Evolutionary conservation across 345 rosid genomes (phyloP).

Genomic region (Eutrema yunnanense): DNA sequence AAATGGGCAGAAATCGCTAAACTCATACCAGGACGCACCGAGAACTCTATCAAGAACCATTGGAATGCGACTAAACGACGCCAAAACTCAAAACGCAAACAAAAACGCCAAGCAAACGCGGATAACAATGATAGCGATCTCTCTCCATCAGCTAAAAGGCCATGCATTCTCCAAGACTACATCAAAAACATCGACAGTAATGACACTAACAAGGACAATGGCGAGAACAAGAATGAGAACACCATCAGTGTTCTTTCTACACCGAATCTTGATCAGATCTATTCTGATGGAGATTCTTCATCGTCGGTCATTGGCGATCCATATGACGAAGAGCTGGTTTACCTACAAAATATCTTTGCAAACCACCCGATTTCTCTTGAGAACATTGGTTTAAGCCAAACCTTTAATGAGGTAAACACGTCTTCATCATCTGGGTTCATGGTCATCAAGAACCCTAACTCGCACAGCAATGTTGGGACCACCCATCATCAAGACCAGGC

Average conservation of each 20-base stretch:
- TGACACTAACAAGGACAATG: slow-evolving; percentile 9
- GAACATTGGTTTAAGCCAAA: slow-evolving; percentile 10
- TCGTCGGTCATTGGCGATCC: slow-evolving; percentile 43
- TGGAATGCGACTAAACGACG: slow-evolving; percentile 93
- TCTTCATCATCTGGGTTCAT: slow-evolving; percentile 12
- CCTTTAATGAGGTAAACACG: slow-evolving; percentile 1
- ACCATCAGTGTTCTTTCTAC: slow-evolving; percentile 10
- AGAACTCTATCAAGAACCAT: slow-evolving; percentile 87
- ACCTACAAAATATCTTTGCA: slow-evolving; percentile 59
- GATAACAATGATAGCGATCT: slow-evolving; percentile 2
- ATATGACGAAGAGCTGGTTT: slow-evolving; percentile 59
- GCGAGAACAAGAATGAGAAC: slow-evolving; percentile 5
- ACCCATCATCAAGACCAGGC: slow-evolving; percentile 14
- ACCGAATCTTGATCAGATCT: slow-evolving; percentile 17
- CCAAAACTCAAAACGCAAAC: slow-evolving; percentile 67
- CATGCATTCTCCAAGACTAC: slow-evolving; percentile 79
- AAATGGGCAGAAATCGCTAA: slow-evolving; percentile 97
- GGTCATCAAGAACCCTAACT: slow-evolving; percentile 20
- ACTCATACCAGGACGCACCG: slow-evolving; percentile 75
- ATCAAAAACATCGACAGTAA: slow-evolving; percentile 46
- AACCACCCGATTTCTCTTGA: slow-evolving; percentile 28
- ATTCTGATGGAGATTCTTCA: slow-evolving; percentile 25
- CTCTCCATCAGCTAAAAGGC: slow-evolving; percentile 31
- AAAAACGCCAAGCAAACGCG: slow-evolving; percentile 32
- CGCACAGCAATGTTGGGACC: neutral